Base-by-base conservation (phyloP, 441 rosid genomes). In the Hura crepitans region DNA sequence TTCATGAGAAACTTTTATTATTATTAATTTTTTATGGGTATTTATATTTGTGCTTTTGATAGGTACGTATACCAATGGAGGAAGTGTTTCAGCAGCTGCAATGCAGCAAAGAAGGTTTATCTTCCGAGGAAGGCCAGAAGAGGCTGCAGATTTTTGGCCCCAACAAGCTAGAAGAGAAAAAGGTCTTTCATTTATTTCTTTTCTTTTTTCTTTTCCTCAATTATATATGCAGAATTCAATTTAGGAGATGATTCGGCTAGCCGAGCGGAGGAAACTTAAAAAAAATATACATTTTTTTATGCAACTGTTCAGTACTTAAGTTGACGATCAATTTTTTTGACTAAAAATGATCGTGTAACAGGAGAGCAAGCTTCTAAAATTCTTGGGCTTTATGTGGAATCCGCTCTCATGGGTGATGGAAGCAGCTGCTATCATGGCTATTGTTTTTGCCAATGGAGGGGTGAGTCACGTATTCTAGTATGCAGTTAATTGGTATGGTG, bases 391-490 rank as follows among this genome's bases (percentile, higher is more conserved):
- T 69, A 92, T 94, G 97, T 94, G 99, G 97, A 90, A 94, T 62
- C 97, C 97, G 37, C 84, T 92, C 0, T 94, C 99, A 61, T 94
- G 99, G 99, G 97, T 94, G 43, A 94, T 94, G 97, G 97, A 92
- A 67, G 58, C 75, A 30, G 99, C 97, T 22, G 99, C 99, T 23
- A 77, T 94, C 45, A 90, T 94, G 99, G 97, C 99, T 51, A 89
- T 94, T 80, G 90, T 72, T 62, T 77, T 94, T 74, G 97, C 99
- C 61, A 89, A 94, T 18, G 99, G 97, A 69, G 97, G 90, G n/a
- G 97, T 92, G 71, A 82, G 78, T n/a, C n/a, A n/a, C n/a, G n/a
- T n/a, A n/a, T n/a, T n/a, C n/a, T n/a, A n/a, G n/a, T n/a, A n/a
- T n/a, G n/a, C n/a, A n/a, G n/a, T n/a, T n/a, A n/a, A n/a, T n/a